These are phyloP conservation scores for Arabidopsis suecica DNA, from an alignment of 345 rosid genomes.

Conservation along the genomic window DNA sequence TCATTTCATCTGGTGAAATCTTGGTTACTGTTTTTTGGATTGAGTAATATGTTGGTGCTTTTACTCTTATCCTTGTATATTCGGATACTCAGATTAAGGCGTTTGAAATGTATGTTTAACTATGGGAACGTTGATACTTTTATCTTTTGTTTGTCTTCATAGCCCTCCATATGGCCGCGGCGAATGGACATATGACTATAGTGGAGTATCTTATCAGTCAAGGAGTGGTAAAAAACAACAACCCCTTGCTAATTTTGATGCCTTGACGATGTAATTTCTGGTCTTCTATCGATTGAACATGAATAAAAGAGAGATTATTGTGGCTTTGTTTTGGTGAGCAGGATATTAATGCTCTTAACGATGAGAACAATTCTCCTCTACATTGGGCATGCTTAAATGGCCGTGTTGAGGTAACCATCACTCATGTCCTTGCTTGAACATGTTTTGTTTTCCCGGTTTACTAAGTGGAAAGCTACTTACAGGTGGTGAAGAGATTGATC, in stretches of 20 bases:
- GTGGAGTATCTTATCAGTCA: conserved; percentile 74
- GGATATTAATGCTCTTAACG: conserved; percentile 76
- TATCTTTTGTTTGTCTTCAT: conserved; percentile 34
- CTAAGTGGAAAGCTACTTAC: conserved; percentile 24
- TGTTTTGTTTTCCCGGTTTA: conserved; percentile 15
- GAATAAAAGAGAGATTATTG: neutral
- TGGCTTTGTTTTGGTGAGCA: conserved; percentile 39
- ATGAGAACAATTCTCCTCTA: conserved; percentile 84
- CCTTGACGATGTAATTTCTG: neutral
- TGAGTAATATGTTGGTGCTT: neutral
- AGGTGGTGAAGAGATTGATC: conserved; percentile 83
- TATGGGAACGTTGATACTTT: neutral
- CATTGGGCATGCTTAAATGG: conserved; percentile 97
- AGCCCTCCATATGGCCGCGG: conserved; percentile 98
- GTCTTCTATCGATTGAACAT: neutral
- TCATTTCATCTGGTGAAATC: neutral
- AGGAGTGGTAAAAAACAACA: conserved; percentile 63
- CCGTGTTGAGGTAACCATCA: conserved; percentile 64
- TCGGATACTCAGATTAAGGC: neutral
- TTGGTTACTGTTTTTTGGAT: neutral
- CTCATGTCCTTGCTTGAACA: neutral
- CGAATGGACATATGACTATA: conserved; percentile 72
- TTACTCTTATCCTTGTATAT: neutral
- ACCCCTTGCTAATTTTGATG: neutral
- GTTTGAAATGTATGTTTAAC: neutral